A percentile compares a stretch with the other conserved stretches of the same genome.
Evolutionary conservation across 495 filamentous ascomycete species (phyloP).

Genomic region (Penicillium tannophilum): DNA sequence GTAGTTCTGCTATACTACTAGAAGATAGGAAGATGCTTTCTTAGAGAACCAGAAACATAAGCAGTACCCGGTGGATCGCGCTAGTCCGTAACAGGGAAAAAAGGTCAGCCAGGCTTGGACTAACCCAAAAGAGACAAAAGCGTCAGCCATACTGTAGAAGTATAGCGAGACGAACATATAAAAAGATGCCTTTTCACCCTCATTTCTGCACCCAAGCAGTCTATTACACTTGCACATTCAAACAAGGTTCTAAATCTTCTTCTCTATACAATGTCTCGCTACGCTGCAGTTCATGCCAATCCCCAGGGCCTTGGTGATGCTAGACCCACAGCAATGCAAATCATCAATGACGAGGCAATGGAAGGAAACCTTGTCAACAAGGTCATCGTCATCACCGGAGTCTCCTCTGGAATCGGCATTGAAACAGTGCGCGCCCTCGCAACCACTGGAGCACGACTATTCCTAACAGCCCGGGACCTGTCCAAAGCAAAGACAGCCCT

Average conservation of each 20-base stretch:
- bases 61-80: neutral
- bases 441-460: conserved; percentile 53
- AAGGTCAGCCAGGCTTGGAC: conserved; percentile 9
- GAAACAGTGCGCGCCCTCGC: conserved; percentile 51
- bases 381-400: conserved; percentile 54
- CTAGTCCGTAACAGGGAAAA: conserved; percentile 9
- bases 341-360: conserved; percentile 53
- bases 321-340: conserved; percentile 56
- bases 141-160: conserved; percentile 10
- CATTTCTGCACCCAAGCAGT: neutral
- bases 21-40: too few relatives aligned
- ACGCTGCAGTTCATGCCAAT: conserved; percentile 43
- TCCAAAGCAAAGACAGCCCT: conserved; percentile 38
- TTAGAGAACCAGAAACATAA: neutral
- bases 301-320: conserved; percentile 54
- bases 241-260: neutral
- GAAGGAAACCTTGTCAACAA: conserved; percentile 45
- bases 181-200: neutral
- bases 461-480: conserved; percentile 44
- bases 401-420: conserved; percentile 56
- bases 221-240: neutral
- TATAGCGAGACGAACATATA: conserved; percentile 3
- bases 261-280: conserved; percentile 21
- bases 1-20: too few relatives aligned
- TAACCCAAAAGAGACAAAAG: conserved; percentile 5